Conservation (phyloP, 768 basidiomycete genomes). For the Leccinellum albellum region DNA sequence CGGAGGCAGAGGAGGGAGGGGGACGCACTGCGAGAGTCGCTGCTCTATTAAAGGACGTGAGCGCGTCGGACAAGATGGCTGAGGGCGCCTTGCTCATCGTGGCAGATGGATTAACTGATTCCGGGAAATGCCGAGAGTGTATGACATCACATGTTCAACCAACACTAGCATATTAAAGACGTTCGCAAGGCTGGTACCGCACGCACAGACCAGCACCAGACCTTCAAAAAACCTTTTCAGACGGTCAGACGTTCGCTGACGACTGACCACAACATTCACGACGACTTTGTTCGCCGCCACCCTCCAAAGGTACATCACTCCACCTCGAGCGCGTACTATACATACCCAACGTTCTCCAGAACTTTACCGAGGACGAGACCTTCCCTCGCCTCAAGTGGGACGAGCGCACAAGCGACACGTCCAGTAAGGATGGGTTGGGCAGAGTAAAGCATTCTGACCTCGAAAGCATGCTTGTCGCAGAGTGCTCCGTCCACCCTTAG, state of each 20-base stretch:
- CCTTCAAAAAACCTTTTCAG: slow-evolving; percentile 30
- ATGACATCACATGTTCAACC: background rate
- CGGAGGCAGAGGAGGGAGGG: background rate
- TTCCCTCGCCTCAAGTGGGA: slow-evolving; percentile 18
- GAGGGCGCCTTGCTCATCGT: slow-evolving; percentile 34
- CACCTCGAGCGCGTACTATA: background rate
- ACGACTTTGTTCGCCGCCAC: slow-evolving; percentile 29
- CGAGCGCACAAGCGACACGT: slow-evolving; percentile 1
- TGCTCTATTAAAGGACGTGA: slow-evolving; percentile 39
- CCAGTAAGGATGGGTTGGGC: slow-evolving; percentile 18
- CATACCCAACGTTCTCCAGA: background rate
- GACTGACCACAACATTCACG: slow-evolving; percentile 32
- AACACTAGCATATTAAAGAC: background rate
- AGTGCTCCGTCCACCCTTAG: slow-evolving; percentile 23
- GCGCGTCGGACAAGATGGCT: slow-evolving; percentile 38
- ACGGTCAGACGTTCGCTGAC: slow-evolving; percentile 24
- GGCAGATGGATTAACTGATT: slow-evolving; percentile 10
- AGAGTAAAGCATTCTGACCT: slow-evolving; percentile 17
- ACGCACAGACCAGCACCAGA: slow-evolving; percentile 12
- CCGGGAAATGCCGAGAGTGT: slow-evolving; percentile 22
- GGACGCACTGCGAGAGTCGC: slow-evolving; percentile 38
- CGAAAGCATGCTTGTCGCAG: slow-evolving; percentile 16
- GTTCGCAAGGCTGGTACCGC: slow-evolving; percentile 5
- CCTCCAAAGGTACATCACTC: slow-evolving; percentile 25
- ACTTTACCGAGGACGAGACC: slow-evolving; percentile 13